Base-by-base conservation (phyloP, 2,329 filamentous ascomycete species). In the Aspergillus tubingensis region DNA sequence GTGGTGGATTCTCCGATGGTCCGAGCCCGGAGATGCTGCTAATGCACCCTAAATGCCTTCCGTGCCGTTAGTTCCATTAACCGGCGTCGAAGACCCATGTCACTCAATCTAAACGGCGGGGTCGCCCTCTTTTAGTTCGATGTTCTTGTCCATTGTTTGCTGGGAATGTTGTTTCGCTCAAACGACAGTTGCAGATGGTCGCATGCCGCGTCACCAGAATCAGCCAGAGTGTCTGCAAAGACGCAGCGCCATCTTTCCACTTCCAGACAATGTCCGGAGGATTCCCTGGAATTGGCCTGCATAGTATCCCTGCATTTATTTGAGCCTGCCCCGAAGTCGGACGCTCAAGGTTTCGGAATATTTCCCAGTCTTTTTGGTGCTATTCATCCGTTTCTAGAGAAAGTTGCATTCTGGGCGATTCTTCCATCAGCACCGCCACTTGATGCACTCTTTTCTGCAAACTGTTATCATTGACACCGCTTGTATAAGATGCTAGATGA, bases 401-500 rank as follows among this genome's bases (percentile, higher is more conserved):
- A 10, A 21, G 19, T 44, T 19, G 41, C 41, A 23, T 36, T 36
- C 1, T 19, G 5, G 10, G 39, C 7, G 39, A 8, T 13, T 49
- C 23, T 23, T 13, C 19, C 21, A 27, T 23, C 23, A 25, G 11
- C 13, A n/a, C 11, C 6, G 23, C 44, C 5, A n/a, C 27, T 49
- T 49, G 4, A 10, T 48, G 11, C 21, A 25, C 7, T n/a, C 5
- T 17, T 49, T 19, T 27, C 13, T 15, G 21, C 15, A 32, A 6
- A 5, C 3, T 11, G 3, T 1, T 13, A 21, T 17, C 11, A n/a
- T 23, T 23, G 19, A 11, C 8, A 44, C 11, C 13, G 8, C 19
- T 4, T n/a, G 13, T 5, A 19, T 30, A 50, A 15, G 1, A 61
- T 58, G 59, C 32, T 43, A 17, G 36, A 51, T 38, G 56, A 55